Conservation (phyloP, 345 rosid genomes). For the Gossypium mustelinum region DNA sequence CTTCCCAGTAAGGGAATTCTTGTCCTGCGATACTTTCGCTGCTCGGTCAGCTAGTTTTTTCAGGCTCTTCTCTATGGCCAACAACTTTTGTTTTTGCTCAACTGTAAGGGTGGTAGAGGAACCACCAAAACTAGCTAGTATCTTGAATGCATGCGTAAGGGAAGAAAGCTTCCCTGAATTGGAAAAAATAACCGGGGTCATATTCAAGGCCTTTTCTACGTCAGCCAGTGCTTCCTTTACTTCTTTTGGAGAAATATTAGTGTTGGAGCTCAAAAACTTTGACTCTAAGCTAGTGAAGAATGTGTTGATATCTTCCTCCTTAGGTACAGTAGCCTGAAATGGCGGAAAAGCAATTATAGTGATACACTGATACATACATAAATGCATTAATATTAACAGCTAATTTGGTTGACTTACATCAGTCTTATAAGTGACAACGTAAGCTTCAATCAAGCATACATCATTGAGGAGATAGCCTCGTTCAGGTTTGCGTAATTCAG, state of each 20-base stretch:
- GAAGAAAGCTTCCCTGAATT: no score
- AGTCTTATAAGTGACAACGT: neutral
- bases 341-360: no score
- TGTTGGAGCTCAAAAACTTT: neutral
- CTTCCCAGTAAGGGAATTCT: neutral
- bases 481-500: slow-evolving; percentile 43
- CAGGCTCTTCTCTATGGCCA: neutral
- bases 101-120: neutral
- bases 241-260: neutral
- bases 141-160: neutral
- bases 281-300: slow-evolving; percentile 3
- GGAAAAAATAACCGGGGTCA: no score
- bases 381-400: no score
- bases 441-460: neutral
- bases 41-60: neutral
- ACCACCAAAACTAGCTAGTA: neutral
- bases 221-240: neutral
- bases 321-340: neutral
- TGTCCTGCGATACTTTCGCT: neutral
- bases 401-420: no score
- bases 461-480: slow-evolving; percentile 54
- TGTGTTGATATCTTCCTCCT: neutral
- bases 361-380: neutral
- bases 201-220: no score
- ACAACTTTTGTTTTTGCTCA: neutral